Evolutionary conservation across 768 basidiomycete genomes (phyloP).

Genomic region (Serendipita sp.): DNA sequence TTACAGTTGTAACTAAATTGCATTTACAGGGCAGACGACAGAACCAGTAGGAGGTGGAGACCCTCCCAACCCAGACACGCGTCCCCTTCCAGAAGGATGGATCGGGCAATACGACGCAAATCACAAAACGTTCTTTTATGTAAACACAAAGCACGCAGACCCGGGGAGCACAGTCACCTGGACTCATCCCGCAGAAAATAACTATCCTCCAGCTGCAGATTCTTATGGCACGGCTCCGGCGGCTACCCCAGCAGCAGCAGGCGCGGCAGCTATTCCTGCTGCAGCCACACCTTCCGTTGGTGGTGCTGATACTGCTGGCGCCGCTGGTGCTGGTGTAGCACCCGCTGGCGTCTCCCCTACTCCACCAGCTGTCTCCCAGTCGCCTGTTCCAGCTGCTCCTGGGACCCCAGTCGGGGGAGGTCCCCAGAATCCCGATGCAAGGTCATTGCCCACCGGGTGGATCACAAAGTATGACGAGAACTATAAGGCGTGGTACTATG

Average conservation of each 20-base stretch:
- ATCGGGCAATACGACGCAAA: constrained; percentile 8
- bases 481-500: constrained; percentile 8
- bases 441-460: constrained; percentile 10
- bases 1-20: too few species aligned
- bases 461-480: constrained; percentile 6
- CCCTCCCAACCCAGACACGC: not conserved
- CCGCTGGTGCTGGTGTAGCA: not conserved
- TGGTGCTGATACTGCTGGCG: not conserved
- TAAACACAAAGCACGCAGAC: constrained; percentile 1
- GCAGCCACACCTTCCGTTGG: not conserved
- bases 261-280: not conserved
- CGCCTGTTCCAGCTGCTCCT: too few species aligned
- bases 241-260: not conserved
- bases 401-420: not conserved
- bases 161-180: constrained; percentile 4
- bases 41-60: not conserved
- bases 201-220: not conserved
- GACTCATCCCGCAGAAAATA: constrained; percentile 5
- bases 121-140: constrained; percentile 10
- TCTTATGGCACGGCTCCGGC: not conserved
- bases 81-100: constrained; percentile 10
- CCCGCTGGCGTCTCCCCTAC: not conserved
- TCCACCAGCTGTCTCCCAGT: too few species aligned
- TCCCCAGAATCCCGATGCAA: not conserved
- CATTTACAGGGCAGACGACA: not conserved